Base-by-base conservation (phyloP, 148 eudicot genomes). In the Chenopodium suecicum region DNA sequence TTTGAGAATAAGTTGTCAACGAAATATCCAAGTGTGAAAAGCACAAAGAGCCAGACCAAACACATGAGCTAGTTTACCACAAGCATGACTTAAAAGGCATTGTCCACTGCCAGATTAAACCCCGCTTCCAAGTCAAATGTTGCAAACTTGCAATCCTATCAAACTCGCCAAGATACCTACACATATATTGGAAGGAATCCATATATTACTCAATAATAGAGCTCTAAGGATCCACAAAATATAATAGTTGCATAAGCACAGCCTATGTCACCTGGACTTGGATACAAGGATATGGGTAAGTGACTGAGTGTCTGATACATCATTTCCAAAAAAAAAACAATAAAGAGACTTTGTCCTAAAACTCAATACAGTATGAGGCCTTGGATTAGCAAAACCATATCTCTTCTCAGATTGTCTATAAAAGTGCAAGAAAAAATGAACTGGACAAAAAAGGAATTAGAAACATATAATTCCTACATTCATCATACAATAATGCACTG, bases 21-120 rank as follows among this genome's bases (percentile, higher is more conserved):
- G 13, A 2, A 46, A 73, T 73, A 73, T 73, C 75, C 54, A 48
- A 46, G 27, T 67, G 70, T 67, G 37, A 67, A 56, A 56, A 67
- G 25, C 66, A 62, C 66, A 62, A 20, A n/a, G 66, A 62, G 66
- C 25, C 66, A 62, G 27, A 62, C 66, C 66, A 62, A 56, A 56
- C 62, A 56, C 62, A 56, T 56, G 22, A 56, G 62, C 62, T 56
- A 56, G 17, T 14, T 56, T 56, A 56, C 62, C 62, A 56, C 62
- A 56, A 56, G 62, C 62, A 56, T 56, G 62, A 56, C 7, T 14
- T 17, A 56, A 56, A 41, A 16, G 62, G 62, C 62, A 56, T 56
- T 56, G 62, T 56, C 62, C 62, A 56, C 62, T 56, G 62, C 62
- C 62, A 56, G 22, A 56, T 56, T 17, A 17, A 56, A 56, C 62